Evolutionary conservation across 2,329 filamentous ascomycete species (phyloP), one percentile per base, ranked within the genome.

Genomic region (Thielaviopsis euricoi): DNA sequence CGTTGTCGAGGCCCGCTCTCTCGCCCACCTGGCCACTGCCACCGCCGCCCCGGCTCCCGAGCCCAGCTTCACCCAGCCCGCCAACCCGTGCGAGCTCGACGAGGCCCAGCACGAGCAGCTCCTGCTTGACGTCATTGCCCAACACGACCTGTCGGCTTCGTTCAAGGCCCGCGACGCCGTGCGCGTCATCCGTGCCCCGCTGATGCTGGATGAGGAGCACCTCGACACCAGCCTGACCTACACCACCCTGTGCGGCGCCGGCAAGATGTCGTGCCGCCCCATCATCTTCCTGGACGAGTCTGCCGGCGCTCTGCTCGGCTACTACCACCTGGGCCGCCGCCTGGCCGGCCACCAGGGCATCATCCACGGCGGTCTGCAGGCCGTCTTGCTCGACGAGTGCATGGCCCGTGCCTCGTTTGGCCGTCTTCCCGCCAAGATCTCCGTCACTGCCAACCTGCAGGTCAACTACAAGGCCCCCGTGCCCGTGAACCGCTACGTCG

Each of bases 321-420:
- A 57, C 55, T 60, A 60, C 55, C 58, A 60, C 48, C 52, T 95
- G 0, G 91, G 91, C 1, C 71, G 77, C 2, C 83, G 87, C 64
- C 74, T 97, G 48, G 96, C 89, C 67, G 91, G 91, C 1, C 90
- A 97, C 69, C 87, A 88, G 6, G 89, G 87, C 2, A 88, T 97
- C 62, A 80, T 96, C 6, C 93, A 97, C 68, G 91, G 91, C 55
- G 91, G 91, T 0, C 73, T 95, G 62, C 74, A 97, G 58, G 91
- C 91, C n/a, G 96, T 91, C 13, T 78, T 97, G 68, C 74, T 97
- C 56, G 91, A 97, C 67, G 91, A 97, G 70, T 89, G 88, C 0
- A 74, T 97, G 50, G 91, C 87, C 33, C 78, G 89, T 57, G 94
- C 88, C 70, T 94, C 87, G 67, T 95, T 97, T 70, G 83, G 82